Evolutionary conservation across 768 basidiomycete species (phyloP).

Genomic region (Boletus bicolor): DNA sequence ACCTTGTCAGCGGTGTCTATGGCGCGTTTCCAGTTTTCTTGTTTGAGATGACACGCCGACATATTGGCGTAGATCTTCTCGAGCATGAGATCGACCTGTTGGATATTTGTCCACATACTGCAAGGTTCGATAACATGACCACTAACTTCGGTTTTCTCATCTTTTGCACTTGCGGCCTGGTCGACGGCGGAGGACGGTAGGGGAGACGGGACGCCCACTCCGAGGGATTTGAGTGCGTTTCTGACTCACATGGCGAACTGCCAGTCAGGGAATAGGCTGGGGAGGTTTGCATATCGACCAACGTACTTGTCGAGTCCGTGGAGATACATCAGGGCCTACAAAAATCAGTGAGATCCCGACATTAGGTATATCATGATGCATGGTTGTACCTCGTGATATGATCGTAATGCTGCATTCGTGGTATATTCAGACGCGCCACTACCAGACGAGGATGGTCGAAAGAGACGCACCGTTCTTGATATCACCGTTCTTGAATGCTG

Average conservation of each 20-base stretch:
- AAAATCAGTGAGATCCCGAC: slow-evolving; percentile 4
- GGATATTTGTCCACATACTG: not conserved
- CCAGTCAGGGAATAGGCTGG: slow-evolving; percentile 1
- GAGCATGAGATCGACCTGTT: slow-evolving; percentile 66
- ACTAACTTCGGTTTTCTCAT: slow-evolving; percentile 67
- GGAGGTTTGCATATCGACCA: not conserved
- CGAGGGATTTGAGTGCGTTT: slow-evolving; percentile 54
- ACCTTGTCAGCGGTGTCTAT: slow-evolving; percentile 82
- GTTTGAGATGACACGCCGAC: slow-evolving; percentile 81
- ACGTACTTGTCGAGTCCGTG: slow-evolving; percentile 75
- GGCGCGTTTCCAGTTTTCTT: slow-evolving; percentile 74
- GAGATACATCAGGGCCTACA: slow-evolving; percentile 67
- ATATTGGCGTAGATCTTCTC: slow-evolving; percentile 86
- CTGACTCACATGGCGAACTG: slow-evolving; percentile 30
- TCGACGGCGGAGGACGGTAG: slow-evolving; percentile 21
- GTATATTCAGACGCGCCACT: not conserved
- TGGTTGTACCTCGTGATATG: slow-evolving; percentile 66
- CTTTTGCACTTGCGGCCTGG: slow-evolving; percentile 31
- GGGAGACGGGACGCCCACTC: slow-evolving; percentile 27
- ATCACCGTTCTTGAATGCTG: slow-evolving; percentile 66
- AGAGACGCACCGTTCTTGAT: slow-evolving; percentile 50
- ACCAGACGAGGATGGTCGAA: not conserved
- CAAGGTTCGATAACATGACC: not conserved
- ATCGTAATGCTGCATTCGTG: slow-evolving; percentile 51
- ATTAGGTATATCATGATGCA: not conserved